Percentiles rank a stretch among this genome's conserved stretches.
Evolutionary conservation across 2,329 filamentous ascomycete genomes (phyloP).

Genomic region (Monilinia fructigena): DNA sequence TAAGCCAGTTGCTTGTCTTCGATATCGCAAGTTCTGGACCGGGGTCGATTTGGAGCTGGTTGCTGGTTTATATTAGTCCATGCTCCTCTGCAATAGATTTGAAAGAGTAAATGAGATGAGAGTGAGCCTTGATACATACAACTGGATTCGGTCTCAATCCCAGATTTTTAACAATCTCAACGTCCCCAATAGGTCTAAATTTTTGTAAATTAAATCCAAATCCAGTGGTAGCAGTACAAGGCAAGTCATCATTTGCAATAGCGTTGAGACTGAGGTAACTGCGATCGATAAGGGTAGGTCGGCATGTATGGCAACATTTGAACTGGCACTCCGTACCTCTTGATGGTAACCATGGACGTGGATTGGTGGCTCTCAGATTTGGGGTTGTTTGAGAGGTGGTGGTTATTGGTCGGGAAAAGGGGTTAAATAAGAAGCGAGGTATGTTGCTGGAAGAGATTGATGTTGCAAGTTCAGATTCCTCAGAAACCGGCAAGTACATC

Average conservation of each 20-base stretch:
- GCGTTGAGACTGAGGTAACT: conserved; percentile 52
- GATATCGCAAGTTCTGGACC: conserved; percentile 15
- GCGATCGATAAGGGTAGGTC: conserved; percentile 46
- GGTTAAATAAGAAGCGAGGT: conserved; percentile 16
- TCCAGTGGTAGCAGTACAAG: conserved; percentile 50
- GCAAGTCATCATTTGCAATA: conserved; percentile 51
- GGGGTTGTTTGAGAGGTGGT: conserved; percentile 10
- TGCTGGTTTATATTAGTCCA: neutral
- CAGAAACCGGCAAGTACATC: conserved; percentile 5
- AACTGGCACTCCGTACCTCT: conserved; percentile 48
- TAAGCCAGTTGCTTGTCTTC: conserved; percentile 11
- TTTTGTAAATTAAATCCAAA: conserved; percentile 51
- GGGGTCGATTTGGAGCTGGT: neutral
- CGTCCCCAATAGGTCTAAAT: conserved; percentile 43
- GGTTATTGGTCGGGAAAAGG: conserved; percentile 12
- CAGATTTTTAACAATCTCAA: conserved; percentile 33
- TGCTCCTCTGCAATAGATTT: neutral
- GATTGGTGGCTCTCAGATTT: neutral
- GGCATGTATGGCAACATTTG: conserved; percentile 52
- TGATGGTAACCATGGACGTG: conserved; percentile 43
- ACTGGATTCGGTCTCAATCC: conserved; percentile 34
- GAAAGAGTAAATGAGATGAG: neutral
- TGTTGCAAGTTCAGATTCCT: neutral
- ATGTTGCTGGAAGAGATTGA: conserved; percentile 3
- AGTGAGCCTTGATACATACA: conserved; percentile 22